These are phyloP conservation scores for Saccharomyces hybrid DNA, from an alignment of 1,139 yeast genomes.

Conservation along the genomic window DNA sequence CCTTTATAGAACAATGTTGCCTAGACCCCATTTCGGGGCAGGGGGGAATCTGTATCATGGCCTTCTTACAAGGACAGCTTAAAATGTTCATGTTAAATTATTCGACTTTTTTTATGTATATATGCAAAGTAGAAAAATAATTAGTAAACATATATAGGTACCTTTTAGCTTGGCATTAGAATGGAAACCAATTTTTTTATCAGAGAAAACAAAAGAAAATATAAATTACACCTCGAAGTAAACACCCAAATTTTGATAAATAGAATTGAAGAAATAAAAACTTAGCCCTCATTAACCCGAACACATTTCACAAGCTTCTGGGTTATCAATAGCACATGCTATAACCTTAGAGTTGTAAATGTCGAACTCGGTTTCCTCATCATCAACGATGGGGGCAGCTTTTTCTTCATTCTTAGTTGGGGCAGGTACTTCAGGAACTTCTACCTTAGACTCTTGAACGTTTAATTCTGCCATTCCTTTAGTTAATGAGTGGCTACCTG, in stretches of 20 bases:
- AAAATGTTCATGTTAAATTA: neutral
- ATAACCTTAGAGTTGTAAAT: slow-evolving; percentile 88
- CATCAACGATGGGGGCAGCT: slow-evolving; percentile 12
- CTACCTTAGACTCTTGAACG: slow-evolving; percentile 19
- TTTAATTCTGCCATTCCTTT: slow-evolving; percentile 22
- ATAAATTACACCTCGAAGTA: neutral
- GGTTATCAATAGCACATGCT: slow-evolving; percentile 95
- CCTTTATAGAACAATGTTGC: neutral
- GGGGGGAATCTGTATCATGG: neutral
- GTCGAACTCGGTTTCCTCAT: slow-evolving; percentile 40
- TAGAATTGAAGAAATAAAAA: neutral
- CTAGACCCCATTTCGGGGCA: neutral
- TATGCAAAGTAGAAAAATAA: neutral
- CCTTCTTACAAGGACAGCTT: neutral
- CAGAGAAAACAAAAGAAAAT: neutral
- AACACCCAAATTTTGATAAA: neutral
- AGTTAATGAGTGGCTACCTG: slow-evolving; percentile 25
- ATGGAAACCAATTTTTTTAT: neutral
- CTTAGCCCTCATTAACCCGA: slow-evolving; percentile 54
- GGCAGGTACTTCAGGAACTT: slow-evolving; percentile 22
- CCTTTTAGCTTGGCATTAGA: neutral
- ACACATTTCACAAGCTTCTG: slow-evolving; percentile 98
- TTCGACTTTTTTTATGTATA: neutral
- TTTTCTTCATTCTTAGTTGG: slow-evolving; percentile 17
- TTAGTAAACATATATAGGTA: neutral